Evolutionary conservation across 305 asterid species (phyloP), one percentile per base, ranked within the genome.

Genomic region (Rubia tinctorum): DNA sequence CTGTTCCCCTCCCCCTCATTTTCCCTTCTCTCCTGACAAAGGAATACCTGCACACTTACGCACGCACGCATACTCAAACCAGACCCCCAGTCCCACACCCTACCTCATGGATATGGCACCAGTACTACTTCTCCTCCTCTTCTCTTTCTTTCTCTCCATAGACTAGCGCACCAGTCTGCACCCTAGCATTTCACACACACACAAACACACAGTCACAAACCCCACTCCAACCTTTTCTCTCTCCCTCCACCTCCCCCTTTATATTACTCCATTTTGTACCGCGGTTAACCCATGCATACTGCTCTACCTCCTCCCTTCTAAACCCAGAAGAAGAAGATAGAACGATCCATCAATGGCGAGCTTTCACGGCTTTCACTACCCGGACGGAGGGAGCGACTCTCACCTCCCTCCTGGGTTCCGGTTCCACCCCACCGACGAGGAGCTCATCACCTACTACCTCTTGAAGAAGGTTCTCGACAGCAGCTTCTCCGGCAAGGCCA

Each of bases 401-500:
- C 76, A 82, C 60, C 73, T 95, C 30, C 99, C 99, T 0, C 97
- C 98, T 0, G 99, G 99, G 0, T 95, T 87, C 85, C 66, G 99
- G 12, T 95, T 95, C 69, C 99, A 92, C 81, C 99, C 99, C 0
- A 90, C 97, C 1, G 99, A 95, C 47, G 99, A 95, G 79, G 99
- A 95, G 45, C 91, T 95, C 17, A 90, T 95, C 79, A 90, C 97
- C 3, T 90, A 81, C 84, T 92, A 92, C 83, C 92, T 95, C 0
- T 82, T 95, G 30, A 95, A 88, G 82, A 92, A 95, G 75, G 98
- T 95, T 18, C 82, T 92, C 1, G 97, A 95, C 79, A 73, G 77
- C 68, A 76, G 58, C 78, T 95, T 95, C 86, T 15, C 75, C 18
- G 85, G 86, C 62, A 68, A 95, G 60, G 99, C 99, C 51, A 95